Conservation (phyloP, 1,139 yeast species). For the Taphrina communis region DNA sequence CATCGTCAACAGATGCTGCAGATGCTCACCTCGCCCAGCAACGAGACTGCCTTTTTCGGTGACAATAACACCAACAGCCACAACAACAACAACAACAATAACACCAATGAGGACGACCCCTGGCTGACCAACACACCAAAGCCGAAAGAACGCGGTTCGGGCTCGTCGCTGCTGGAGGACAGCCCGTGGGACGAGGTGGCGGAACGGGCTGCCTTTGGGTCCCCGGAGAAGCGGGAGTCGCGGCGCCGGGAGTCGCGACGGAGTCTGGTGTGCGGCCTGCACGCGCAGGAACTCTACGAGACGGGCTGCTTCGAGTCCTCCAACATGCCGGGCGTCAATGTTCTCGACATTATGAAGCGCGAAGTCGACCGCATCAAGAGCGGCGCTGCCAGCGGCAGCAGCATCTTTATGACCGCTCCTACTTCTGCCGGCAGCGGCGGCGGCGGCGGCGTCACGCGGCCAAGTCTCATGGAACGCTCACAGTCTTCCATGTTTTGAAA, state of each 20-base stretch:
- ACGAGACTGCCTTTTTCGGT: slow-evolving; percentile 6
- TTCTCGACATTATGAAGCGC: slow-evolving; percentile 62
- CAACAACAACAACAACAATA: no score
- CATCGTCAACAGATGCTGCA: slow-evolving; percentile 49
- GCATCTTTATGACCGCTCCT: no score
- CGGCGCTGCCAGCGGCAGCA: neutral
- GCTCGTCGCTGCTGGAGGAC: slow-evolving; percentile 59
- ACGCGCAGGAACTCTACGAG: slow-evolving; percentile 44
- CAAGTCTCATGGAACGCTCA: slow-evolving; percentile 35
- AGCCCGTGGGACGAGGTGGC: slow-evolving; percentile 57
- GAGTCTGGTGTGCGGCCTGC: slow-evolving; percentile 46
- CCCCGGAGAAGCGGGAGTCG: slow-evolving; percentile 53
- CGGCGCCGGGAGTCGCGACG: slow-evolving; percentile 49
- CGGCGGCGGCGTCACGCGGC: slow-evolving; percentile 1
- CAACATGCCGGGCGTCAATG: slow-evolving; percentile 64
- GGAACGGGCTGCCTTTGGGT: slow-evolving; percentile 54
- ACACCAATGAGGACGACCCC: slow-evolving; percentile 26
- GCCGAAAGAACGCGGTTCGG: slow-evolving; percentile 16
- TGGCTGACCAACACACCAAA: slow-evolving; percentile 28
- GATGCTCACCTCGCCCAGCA: slow-evolving; percentile 54
- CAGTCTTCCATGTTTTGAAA: slow-evolving; percentile 32
- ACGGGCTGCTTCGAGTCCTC: slow-evolving; percentile 47
- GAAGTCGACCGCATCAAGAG: slow-evolving; percentile 54
- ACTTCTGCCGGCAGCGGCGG: neutral
- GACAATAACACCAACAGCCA: no score